Percentiles rank a stretch among this genome's conserved stretches.
Evolutionary conservation across 1,284 basidiomycete genomes (phyloP).

Genomic region (Malassezia pachydermatis): DNA sequence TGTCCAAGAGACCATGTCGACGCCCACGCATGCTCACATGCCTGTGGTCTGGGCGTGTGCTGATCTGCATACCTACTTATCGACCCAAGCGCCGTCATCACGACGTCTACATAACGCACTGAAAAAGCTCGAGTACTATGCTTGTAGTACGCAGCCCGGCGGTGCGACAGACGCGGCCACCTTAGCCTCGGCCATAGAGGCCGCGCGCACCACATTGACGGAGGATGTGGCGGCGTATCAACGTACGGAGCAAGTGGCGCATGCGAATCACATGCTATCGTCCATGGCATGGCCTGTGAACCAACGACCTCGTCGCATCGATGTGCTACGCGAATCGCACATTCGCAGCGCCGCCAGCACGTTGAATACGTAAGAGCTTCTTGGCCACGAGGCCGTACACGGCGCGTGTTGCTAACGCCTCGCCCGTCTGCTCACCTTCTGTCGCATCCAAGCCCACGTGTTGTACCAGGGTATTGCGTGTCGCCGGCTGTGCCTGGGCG

Average conservation of each 20-base stretch:
- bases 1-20: not conserved
- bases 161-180: not conserved
- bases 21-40: too few relatives aligned
- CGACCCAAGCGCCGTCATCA: too few relatives aligned
- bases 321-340: conserved; percentile 14
- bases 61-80: conserved; percentile 6
- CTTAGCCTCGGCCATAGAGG: not conserved
- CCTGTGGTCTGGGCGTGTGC: conserved; percentile 4
- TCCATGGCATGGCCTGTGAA: conserved; percentile 7
- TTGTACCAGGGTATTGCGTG: conserved; percentile 15
- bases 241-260: not conserved
- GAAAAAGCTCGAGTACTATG: conserved; percentile 15
- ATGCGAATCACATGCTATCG: conserved; percentile 1
- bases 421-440: conserved; percentile 24
- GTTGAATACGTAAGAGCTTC: conserved; percentile 27
- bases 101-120: not conserved
- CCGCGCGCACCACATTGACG: not conserved
- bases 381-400: conserved; percentile 43
- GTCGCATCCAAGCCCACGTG: conserved; percentile 21
- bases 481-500: conserved; percentile 8
- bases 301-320: conserved; percentile 1
- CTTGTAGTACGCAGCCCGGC: not conserved
- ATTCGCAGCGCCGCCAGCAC: conserved; percentile 13
- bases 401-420: conserved; percentile 32
- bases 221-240: conserved; percentile 8